Evolutionary conservation across 1,139 yeast genomes (phyloP), one percentile per base, ranked within the genome.

Genomic region (Saccharomyces hybrid): DNA sequence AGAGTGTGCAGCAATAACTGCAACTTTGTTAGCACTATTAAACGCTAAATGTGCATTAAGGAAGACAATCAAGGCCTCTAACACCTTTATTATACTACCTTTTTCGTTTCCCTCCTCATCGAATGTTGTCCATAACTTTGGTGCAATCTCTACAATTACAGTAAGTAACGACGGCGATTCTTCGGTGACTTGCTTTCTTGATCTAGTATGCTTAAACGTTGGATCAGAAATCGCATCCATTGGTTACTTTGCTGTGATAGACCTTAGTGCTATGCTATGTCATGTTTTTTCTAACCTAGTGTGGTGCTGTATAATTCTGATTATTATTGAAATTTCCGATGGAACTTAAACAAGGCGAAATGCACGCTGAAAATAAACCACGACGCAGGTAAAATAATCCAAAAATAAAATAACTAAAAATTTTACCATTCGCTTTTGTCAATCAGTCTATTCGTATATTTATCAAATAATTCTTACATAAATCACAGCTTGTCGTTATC

Each of bases 11-110:
- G 89, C 87, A 41, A 93, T 80, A 31, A 93, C 82, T 6, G 96
- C 88, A 9, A 91, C 96, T 65, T 82, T 82, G 69, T 93, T 93
- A 38, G 90, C 82, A 65, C 88, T 88, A 70, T 89, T 88, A 54
- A 89, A 76, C 0, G 99, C 84, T 51, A 95, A 69, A 70, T 93
- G 99, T 0, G 95, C 91, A 67, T 93, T 93, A 55, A 91, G 70
- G 47, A 69, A 67, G 1, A 70, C 70, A 9, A 69, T 58, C 9
- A 69, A 51, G 1, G 71, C 61, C 53, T 64, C 61, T 42, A 70
- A 44, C 5, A 67, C 69, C n/a, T 62, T 60, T 19, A 67, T 57
- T 29, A 67, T 55, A 49, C 61, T 63, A 26, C 59, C 62, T n/a
- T 63, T 60, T 38, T 60, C 62, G 4, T 57, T 54, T 8, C 57